Base-by-base conservation (phyloP, 148 eudicot species). In the Rhododendron ferrugineum region DNA sequence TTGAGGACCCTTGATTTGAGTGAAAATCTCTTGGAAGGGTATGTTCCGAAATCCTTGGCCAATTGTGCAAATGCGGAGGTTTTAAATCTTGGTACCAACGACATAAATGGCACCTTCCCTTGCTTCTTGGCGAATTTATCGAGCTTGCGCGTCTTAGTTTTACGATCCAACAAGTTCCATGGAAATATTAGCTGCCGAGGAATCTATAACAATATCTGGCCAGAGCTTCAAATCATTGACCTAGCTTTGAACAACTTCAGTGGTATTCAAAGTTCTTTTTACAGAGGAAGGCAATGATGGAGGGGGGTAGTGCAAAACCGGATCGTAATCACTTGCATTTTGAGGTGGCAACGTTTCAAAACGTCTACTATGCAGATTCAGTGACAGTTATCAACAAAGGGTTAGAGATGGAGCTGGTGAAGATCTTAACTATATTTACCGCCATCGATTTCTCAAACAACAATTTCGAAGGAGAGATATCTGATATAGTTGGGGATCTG, bases 1-100 rank as follows among this genome's bases (percentile, higher is more conserved):
- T 58, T 91, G 40, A 40, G 60, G 82, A 91, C 92, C 28, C 77
- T 92, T 10, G 92, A 89, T 62, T 80, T 93, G 2, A 90, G 86
- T 50, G 85, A 72, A 0, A 93, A 92, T 81, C 20, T 2, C 18
- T 36, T 94, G 49, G 88, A 76, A 82, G 94, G 96, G n/a, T 1
- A 11, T 14, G 54, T 93, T 83, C 93, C 85, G 82, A 68, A 79
- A 83, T 60, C 84, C 88, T 30, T 95, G 52, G 88, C 74, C 66
- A 84, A 90, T n/a, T 93, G 96, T 81, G 68, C 5, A 28, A 7
- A 13, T 49, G 70, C 90, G 3, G 92, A 89, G 75, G 93, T 92
- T 66, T 49, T 93, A 74, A 89, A 93, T 72, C 74, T 93, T 14
- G 93, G 95, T 0, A 85, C 78, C 68, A 93, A 93, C 82, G 72